Evolutionary conservation across 495 filamentous ascomycete species (phyloP).

Genomic region (Hypoxylon fragiforme): DNA sequence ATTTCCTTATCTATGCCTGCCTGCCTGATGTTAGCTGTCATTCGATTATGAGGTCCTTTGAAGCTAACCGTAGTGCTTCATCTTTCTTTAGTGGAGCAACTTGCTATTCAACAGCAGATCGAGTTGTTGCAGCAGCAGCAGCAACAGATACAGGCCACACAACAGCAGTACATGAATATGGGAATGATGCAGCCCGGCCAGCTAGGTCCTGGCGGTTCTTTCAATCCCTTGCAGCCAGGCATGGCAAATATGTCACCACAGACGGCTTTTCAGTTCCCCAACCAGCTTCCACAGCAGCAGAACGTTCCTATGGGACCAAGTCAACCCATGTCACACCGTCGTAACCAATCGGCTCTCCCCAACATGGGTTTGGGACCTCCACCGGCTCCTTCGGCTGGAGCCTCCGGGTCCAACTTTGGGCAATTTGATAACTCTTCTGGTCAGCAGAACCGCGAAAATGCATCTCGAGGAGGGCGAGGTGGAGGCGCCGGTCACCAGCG

Average conservation of each 20-base stretch:
- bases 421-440: slow-evolving; percentile 68
- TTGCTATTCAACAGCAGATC: slow-evolving; percentile 98
- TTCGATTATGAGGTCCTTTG: no score
- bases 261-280: slow-evolving; percentile 87
- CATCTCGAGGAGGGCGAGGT: slow-evolving; percentile 76
- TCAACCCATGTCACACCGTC: slow-evolving; percentile 83
- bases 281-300: slow-evolving; percentile 70
- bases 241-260: slow-evolving; percentile 83
- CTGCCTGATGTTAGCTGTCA: no score
- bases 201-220: slow-evolving; percentile 66
- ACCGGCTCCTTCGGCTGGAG: slow-evolving; percentile 93
- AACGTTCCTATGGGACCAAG: slow-evolving; percentile 73
- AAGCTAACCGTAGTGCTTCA: slow-evolving; percentile 37
- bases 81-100: slow-evolving; percentile 87
- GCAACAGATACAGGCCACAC: slow-evolving; percentile 93
- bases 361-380: slow-evolving; percentile 93
- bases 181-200: slow-evolving; percentile 87
- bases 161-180: slow-evolving; percentile 98
- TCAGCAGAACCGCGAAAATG: slow-evolving; percentile 69
- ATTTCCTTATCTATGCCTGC: neutral
- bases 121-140: slow-evolving; percentile 97
- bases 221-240: slow-evolving; percentile 65
- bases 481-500: slow-evolving; percentile 82
- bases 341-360: slow-evolving; percentile 95
- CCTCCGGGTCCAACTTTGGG: slow-evolving; percentile 79